Evolutionary conservation across 73 alveolate species (phyloP), one percentile per base, ranked within the genome.

Genomic region (Paramecium octaurelia): DNA sequence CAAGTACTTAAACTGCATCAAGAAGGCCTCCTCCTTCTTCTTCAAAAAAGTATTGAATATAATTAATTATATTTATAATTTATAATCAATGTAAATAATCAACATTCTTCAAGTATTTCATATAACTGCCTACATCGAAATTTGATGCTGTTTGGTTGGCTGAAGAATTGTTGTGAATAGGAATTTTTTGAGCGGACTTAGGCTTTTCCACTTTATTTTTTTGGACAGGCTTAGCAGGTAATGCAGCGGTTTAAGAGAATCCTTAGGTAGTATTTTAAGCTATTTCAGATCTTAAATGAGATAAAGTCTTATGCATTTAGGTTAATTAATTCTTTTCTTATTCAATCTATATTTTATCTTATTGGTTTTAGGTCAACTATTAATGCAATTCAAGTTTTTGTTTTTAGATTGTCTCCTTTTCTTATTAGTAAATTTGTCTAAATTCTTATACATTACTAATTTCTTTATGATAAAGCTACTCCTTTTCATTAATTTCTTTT

Each of bases 111-210:
- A 80, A 80, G 21, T 44, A 42, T 9, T 80, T 80, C 29, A 43
- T 64, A 24, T 80, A 43, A 80, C 91, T 43, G 0, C 73, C 43
- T 40, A 80, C 91, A 80, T 80, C 91, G 46, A 80, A 80, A 23
- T 80, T 77, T 24, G 36, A 80, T 20, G 46, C 24, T 18, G 57
- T 20, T 43, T 34, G 6, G 10, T 23, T 46, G 1, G 29, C 57
- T 44, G 76, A 44, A 14, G 35, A 29, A 54, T 54, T 54, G 29
- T 54, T 18, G 69, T 54, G 27, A 54, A 54, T 54, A n/a, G 34
- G 16, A 10, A 73, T 36, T 12, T 64, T 20, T 27, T 64, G 27
- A 27, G 48, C 21, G 4, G 84, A 75, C 24, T 6, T 23, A 23
- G 91, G 91, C 46, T n/a, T 80, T n/a, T 80, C 76, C 16, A 48